A percentile compares a stretch with the other conserved stretches of the same genome.
phyloP scores from a whole-genome alignment of 2,329 filamentous ascomycete species.

The Thielaviopsis populi region DNA sequence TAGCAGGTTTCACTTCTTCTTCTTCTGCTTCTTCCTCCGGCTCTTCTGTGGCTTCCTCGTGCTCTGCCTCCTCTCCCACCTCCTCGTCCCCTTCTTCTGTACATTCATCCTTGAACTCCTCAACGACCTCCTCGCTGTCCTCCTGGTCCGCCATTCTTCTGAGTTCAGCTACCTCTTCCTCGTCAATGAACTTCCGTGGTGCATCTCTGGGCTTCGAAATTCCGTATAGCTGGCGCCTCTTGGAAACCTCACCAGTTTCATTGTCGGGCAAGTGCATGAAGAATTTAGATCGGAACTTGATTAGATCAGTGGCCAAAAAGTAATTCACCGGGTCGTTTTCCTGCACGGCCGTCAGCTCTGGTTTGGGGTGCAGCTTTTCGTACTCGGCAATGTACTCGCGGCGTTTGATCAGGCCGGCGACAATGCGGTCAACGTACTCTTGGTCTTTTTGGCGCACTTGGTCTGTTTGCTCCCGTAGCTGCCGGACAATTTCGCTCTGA shows the following conservation, averaged over 20 bases:
- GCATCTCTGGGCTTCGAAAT: not conserved
- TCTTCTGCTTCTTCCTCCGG: not conserved
- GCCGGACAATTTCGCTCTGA: slow-evolving; percentile 24
- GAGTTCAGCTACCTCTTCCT: not conserved
- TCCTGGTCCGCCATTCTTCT: not conserved
- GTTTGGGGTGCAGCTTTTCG: not conserved
- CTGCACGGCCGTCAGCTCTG: not conserved
- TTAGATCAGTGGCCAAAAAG: slow-evolving; percentile 6
- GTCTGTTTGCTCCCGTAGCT: slow-evolving; percentile 10
- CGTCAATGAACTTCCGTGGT: not conserved
- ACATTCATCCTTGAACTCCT: not conserved
- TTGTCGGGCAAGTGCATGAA: slow-evolving; percentile 14
- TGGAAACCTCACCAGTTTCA: slow-evolving; percentile 9
- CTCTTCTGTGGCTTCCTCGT: not conserved
- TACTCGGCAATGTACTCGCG: not conserved
- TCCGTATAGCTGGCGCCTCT: slow-evolving; percentile 5
- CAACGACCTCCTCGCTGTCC: not conserved
- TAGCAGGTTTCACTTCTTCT: not conserved
- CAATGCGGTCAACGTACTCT: not conserved
- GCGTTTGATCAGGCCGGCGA: not conserved
- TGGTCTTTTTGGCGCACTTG: slow-evolving; percentile 5
- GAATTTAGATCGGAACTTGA: not conserved
- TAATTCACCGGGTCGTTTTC: slow-evolving; percentile 6
- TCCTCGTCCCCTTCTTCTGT: not conserved
- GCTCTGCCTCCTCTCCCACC: not conserved